A percentile compares a stretch with the other conserved stretches of the same genome.
Conservation (phyloP, 371 early-diverging fungal genomes). For the Syncephalis plumigaleata region DNA sequence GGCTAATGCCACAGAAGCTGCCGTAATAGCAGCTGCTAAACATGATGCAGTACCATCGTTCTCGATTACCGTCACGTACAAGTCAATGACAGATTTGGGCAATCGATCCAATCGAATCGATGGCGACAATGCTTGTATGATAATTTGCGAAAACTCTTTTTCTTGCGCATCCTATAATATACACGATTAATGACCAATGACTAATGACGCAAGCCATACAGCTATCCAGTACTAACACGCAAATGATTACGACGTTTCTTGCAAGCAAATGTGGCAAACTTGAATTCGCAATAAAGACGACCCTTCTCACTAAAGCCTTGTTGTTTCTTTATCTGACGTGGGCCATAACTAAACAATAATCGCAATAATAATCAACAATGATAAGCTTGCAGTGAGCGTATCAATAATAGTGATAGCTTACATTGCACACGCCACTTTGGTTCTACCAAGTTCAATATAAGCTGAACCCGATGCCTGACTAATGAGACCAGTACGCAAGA, state of each 20-base stretch:
- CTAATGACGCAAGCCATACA: too few species aligned
- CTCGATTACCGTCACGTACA: constrained; percentile 74
- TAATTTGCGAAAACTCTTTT: constrained; percentile 53
- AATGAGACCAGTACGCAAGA: constrained; percentile 67
- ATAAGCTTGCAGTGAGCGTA: neutral
- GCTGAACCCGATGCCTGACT: constrained; percentile 82
- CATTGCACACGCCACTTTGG: constrained; percentile 82
- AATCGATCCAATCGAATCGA: constrained; percentile 66
- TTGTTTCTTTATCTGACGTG: constrained; percentile 37
- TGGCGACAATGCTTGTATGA: constrained; percentile 71
- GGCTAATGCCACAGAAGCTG: constrained; percentile 71
- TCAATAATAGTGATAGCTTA: constrained; percentile 21
- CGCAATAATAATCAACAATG: too few species aligned
- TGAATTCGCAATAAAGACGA: constrained; percentile 65
- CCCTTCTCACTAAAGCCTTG: constrained; percentile 35
- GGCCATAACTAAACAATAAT: constrained; percentile 41
- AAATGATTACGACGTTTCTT: constrained; percentile 38
- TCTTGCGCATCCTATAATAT: constrained; percentile 52
- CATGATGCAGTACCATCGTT: constrained; percentile 64
- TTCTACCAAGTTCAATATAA: constrained; percentile 67
- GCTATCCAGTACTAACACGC: constrained; percentile 28
- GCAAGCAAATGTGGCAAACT: constrained; percentile 78
- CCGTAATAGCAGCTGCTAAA: constrained; percentile 72
- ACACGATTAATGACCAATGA: too few species aligned
- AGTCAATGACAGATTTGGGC: constrained; percentile 80